Evolutionary conservation across 2,329 filamentous ascomycete species (phyloP).

Genomic region (Coniochaeta ligniaria): DNA sequence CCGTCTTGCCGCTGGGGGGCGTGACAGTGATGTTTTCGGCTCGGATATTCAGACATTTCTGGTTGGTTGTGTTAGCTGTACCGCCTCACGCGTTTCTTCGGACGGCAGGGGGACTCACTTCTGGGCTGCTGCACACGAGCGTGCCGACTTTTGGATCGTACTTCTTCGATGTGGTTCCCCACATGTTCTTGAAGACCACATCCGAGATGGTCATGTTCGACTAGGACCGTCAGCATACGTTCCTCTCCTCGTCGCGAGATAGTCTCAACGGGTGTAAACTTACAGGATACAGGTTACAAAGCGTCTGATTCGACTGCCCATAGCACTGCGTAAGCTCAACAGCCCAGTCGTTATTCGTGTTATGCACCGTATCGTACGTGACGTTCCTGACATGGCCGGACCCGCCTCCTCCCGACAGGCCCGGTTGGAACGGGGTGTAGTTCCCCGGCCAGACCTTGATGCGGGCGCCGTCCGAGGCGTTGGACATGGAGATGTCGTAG

Average conservation of each 20-base stretch:
- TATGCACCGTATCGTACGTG: constrained; percentile 32
- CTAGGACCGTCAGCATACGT: constrained; percentile 1
- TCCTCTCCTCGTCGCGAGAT: background rate
- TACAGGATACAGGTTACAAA: constrained; percentile 42
- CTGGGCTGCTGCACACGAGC: constrained; percentile 37
- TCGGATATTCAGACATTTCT: constrained; percentile 36
- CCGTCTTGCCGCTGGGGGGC: constrained; percentile 35
- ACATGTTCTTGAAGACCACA: constrained; percentile 48
- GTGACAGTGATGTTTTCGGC: constrained; percentile 35
- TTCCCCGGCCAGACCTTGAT: constrained; percentile 49
- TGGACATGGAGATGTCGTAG: constrained; percentile 29
- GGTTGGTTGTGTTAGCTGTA: background rate
- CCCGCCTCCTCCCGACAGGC: constrained; percentile 53
- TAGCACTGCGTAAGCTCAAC: constrained; percentile 22
- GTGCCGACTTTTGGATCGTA: constrained; percentile 35
- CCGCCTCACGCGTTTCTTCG: background rate
- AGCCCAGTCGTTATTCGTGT: constrained; percentile 2
- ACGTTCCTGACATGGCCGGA: constrained; percentile 53
- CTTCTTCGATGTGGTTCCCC: constrained; percentile 40
- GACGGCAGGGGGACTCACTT: constrained; percentile 27
- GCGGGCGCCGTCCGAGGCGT: constrained; percentile 43
- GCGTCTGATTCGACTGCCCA: constrained; percentile 48
- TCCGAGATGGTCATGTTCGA: constrained; percentile 44
- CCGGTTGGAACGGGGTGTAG: constrained; percentile 25
- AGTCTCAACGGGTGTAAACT: too few relatives aligned